phyloP scores from a whole-genome alignment of 305 asterid genomes.

The Rubia balearica region DNA sequence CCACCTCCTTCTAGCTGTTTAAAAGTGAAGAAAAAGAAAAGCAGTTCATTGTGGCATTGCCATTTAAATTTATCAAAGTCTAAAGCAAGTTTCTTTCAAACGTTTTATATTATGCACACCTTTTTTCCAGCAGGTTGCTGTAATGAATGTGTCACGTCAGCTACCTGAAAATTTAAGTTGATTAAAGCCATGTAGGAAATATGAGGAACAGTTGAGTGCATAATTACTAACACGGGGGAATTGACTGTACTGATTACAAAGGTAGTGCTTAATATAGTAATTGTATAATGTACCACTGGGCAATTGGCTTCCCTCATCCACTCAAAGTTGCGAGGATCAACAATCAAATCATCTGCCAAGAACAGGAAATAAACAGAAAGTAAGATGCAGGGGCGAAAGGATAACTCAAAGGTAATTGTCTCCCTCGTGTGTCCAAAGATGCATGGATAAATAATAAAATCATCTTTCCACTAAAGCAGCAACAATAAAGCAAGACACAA shows the following conservation, averaged over 20 bases:
- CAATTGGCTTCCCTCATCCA: slow-evolving; percentile 92
- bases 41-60: not conserved
- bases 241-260: not conserved
- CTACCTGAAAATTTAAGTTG: slow-evolving; percentile 47
- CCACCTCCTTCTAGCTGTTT: slow-evolving; percentile 95
- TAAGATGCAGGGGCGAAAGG: not conserved
- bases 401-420: slow-evolving; percentile 20
- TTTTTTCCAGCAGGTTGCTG: slow-evolving; percentile 98
- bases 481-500: not conserved
- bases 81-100: not conserved
- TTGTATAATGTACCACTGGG: slow-evolving; percentile 60
- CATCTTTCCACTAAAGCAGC: slow-evolving; percentile 40
- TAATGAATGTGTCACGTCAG: slow-evolving; percentile 93
- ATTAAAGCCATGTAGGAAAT: slow-evolving; percentile 3
- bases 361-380: not conserved
- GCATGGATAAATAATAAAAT: slow-evolving; percentile 79
- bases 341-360: slow-evolving; percentile 80
- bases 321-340: slow-evolving; percentile 97
- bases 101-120: slow-evolving; percentile 29
- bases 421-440: slow-evolving; percentile 55
- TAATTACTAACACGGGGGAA: not conserved
- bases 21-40: slow-evolving; percentile 4
- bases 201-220: not conserved
- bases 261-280: not conserved
- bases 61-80: not conserved